A percentile compares a stretch with the other conserved stretches of the same genome.
phyloP scores from a whole-genome alignment of 1,284 basidiomycete genomes.

The Ustilago crameri region DNA sequence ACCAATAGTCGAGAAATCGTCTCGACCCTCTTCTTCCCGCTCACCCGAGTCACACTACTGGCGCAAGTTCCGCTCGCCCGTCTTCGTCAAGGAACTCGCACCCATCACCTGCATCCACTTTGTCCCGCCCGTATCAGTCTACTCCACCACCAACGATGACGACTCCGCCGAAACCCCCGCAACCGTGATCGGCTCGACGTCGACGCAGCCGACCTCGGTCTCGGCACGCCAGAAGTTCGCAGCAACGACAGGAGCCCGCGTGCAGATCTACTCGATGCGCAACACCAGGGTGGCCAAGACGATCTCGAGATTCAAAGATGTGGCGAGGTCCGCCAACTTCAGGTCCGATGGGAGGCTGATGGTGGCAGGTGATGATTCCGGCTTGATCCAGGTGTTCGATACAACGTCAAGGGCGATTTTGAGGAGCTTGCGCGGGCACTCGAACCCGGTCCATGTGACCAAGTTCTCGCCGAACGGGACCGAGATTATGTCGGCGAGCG shows the following conservation, averaged over 20 bases:
- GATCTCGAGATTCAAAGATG: constrained; percentile 95
- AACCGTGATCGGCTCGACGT: constrained; percentile 28
- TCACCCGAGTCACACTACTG: constrained; percentile 63
- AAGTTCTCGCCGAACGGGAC: constrained; percentile 87
- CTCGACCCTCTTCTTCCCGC: constrained; percentile 33
- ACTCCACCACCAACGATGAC: constrained; percentile 32
- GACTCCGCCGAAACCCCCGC: constrained; percentile 4
- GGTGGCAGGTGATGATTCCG: constrained; percentile 93
- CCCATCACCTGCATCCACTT: constrained; percentile 66
- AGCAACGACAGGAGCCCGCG: constrained; percentile 90
- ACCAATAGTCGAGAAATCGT: constrained; percentile 21
- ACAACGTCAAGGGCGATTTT: constrained; percentile 93
- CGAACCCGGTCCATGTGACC: constrained; percentile 88
- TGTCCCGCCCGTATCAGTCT: constrained; percentile 55
- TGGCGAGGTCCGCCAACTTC: constrained; percentile 76
- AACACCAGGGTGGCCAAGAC: constrained; percentile 96
- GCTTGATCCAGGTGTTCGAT: constrained; percentile 94
- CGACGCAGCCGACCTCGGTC: constrained; percentile 30
- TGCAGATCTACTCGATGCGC: constrained; percentile 94
- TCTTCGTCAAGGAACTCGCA: constrained; percentile 66
- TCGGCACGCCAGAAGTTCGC: constrained; percentile 76
- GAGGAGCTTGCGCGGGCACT: constrained; percentile 88
- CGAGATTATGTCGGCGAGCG: constrained; percentile 91
- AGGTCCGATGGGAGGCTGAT: constrained; percentile 91
- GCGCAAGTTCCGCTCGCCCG: constrained; percentile 62